Evolutionary conservation across 1,284 basidiomycete genomes (phyloP).

Genomic region (Pseudozyma pruni): DNA sequence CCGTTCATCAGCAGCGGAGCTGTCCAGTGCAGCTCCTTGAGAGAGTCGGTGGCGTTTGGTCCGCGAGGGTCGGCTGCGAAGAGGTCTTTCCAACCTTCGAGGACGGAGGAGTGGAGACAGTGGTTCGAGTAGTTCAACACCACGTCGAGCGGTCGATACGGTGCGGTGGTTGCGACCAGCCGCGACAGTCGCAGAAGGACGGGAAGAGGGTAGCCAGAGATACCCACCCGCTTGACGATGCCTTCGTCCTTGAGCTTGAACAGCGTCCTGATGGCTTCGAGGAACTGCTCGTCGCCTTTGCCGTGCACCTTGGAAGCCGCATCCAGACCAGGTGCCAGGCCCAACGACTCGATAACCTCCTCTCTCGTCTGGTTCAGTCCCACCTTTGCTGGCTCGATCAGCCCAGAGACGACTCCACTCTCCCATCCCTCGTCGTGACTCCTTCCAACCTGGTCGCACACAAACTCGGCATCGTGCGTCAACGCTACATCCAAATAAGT

Average conservation of each 20-base stretch:
- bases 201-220: conserved; percentile 90
- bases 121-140: conserved; percentile 65
- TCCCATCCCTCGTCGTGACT: conserved; percentile 47
- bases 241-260: conserved; percentile 82
- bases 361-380: conserved; percentile 17
- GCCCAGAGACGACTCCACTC: conserved; percentile 45
- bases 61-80: conserved; percentile 45
- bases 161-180: conserved; percentile 71
- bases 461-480: conserved; percentile 91
- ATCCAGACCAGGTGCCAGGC: conserved; percentile 68
- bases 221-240: conserved; percentile 81
- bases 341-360: conserved; percentile 49
- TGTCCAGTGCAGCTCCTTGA: conserved; percentile 38
- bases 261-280: conserved; percentile 80
- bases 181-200: conserved; percentile 84
- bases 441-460: conserved; percentile 74
- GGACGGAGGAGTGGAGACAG: conserved; percentile 61
- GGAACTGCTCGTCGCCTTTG: conserved; percentile 80
- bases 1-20: conserved; percentile 79
- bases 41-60: neutral
- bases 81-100: conserved; percentile 49
- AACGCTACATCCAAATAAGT: conserved; percentile 70
- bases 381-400: conserved; percentile 19
- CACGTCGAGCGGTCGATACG: conserved; percentile 66
- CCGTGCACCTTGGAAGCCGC: conserved; percentile 76